Evolutionary conservation across 2,329 filamentous ascomycete genomes (phyloP).

Genomic region (Cladosporium sp.): DNA sequence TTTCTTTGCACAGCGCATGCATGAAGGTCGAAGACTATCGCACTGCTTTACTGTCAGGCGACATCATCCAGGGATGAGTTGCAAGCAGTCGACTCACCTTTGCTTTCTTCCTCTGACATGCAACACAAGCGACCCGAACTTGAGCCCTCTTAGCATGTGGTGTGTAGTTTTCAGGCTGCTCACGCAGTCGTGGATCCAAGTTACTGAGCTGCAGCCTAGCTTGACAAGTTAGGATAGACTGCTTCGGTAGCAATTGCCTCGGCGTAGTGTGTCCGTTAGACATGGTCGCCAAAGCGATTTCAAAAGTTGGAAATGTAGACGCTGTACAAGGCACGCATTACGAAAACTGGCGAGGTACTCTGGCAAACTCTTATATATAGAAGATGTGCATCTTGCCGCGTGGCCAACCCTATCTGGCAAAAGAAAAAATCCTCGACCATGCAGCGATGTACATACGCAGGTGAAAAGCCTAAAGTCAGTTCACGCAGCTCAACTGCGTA

Average conservation of each 20-base stretch:
- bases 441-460: no score
- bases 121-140: not conserved
- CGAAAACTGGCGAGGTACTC: no score
- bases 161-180: not conserved
- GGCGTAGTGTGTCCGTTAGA: not conserved
- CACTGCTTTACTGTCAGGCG: not conserved
- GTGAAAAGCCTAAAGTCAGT: no score
- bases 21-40: not conserved
- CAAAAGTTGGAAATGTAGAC: no score
- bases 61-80: not conserved
- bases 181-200: not conserved
- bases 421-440: no score
- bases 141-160: not conserved
- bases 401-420: no score
- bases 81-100: not conserved
- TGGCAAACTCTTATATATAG: no score
- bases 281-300: not conserved
- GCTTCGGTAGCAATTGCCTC: not conserved
- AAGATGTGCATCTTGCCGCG: no score
- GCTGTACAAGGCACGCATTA: no score
- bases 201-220: not conserved
- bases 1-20: not conserved
- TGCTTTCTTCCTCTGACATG: not conserved
- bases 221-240: not conserved
- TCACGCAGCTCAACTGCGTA: no score